phyloP scores from a whole-genome alignment of 2,329 filamentous ascomycete species.

The Aureobasidium sp. region DNA sequence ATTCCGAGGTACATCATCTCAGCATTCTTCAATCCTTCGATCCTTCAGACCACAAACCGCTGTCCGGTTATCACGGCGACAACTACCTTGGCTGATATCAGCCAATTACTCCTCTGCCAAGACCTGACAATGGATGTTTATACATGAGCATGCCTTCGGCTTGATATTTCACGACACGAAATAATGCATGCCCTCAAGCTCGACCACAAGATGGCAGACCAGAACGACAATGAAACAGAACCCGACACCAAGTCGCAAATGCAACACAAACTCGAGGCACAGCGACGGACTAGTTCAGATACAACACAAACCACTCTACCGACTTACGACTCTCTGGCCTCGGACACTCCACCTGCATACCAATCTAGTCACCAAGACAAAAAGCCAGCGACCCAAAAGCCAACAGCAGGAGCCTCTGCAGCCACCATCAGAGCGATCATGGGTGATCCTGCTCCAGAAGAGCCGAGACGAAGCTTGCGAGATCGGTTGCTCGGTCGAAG shows the following conservation, averaged over 20 bases:
- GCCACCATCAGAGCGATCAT: background rate
- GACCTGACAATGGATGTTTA: background rate
- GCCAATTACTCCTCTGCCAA: background rate
- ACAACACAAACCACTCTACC: background rate
- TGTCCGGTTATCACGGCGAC: no score
- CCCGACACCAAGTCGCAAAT: background rate
- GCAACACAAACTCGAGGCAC: background rate
- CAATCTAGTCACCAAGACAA: background rate
- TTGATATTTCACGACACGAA: background rate
- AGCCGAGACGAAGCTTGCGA: background rate
- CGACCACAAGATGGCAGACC: background rate
- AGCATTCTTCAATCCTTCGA: no score
- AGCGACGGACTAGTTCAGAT: background rate
- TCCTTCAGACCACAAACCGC: no score
- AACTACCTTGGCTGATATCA: background rate
- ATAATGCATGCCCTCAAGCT: background rate
- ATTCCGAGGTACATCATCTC: no score
- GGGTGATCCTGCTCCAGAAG: background rate
- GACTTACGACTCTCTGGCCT: background rate
- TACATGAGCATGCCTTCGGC: background rate
- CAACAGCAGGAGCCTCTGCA: background rate
- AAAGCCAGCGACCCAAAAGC: background rate
- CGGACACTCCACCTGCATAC: background rate
- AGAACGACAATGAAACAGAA: background rate
- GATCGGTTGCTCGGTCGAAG: background rate